phyloP scores from a whole-genome alignment of 1,139 yeast species.

The Hyphopichia burtonii region DNA sequence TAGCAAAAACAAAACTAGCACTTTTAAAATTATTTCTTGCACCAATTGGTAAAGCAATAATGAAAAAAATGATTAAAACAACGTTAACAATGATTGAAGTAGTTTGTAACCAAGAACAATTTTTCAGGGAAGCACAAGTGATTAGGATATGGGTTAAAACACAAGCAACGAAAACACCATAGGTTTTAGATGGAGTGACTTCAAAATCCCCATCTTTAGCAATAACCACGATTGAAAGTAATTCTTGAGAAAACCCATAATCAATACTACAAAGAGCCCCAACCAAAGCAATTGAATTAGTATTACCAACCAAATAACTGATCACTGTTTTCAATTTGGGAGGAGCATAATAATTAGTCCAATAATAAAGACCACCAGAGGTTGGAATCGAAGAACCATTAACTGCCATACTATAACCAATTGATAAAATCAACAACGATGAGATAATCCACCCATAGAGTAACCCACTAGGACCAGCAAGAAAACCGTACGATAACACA shows the following conservation, averaged over 20 bases:
- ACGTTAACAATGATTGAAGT: constrained; percentile 22
- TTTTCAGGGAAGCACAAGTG: constrained; percentile 23
- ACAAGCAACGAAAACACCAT: constrained; percentile 28
- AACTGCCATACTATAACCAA: constrained; percentile 61
- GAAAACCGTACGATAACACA: constrained; percentile 21
- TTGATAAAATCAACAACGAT: constrained; percentile 49
- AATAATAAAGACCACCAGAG: constrained; percentile 61
- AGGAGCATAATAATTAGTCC: constrained; percentile 36
- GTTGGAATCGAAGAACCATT: constrained; percentile 63
- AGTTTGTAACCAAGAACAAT: constrained; percentile 15
- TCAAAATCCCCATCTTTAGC: constrained; percentile 20
- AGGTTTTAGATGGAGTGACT: constrained; percentile 21
- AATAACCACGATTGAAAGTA: constrained; percentile 23
- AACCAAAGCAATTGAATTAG: constrained; percentile 25
- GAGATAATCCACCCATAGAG: constrained; percentile 68
- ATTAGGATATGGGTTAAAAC: constrained; percentile 17
- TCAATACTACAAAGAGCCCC: constrained; percentile 28
- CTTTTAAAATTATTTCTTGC: constrained; percentile 16
- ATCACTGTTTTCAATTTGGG: constrained; percentile 19
- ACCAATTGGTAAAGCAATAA: constrained; percentile 28
- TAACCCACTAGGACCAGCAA: constrained; percentile 55
- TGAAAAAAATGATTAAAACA: constrained; percentile 14
- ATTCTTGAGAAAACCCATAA: constrained; percentile 27
- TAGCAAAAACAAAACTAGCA: constrained; percentile 17
- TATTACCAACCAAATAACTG: constrained; percentile 26